A percentile compares a stretch with the other conserved stretches of the same genome.
Evolutionary conservation across 306 rosid genomes (phyloP).

Genomic region (Citrullus colocynthis): DNA sequence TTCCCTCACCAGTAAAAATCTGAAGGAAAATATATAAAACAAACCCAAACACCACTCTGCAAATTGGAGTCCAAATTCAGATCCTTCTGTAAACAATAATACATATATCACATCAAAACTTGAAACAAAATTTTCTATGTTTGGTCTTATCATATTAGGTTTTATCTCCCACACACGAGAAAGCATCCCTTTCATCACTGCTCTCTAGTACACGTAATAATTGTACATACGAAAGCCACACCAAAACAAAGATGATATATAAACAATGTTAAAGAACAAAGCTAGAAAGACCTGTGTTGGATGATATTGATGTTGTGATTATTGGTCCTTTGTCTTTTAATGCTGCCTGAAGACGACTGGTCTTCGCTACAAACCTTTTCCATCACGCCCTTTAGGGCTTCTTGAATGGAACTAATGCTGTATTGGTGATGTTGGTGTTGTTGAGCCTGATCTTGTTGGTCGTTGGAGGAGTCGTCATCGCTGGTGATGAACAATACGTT

Average conservation of each 20-base stretch:
- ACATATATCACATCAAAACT: constrained; percentile 12
- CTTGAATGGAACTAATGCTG: constrained; percentile 63
- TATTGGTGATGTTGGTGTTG: constrained; percentile 27
- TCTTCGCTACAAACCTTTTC: constrained; percentile 47
- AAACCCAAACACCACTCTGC: neutral
- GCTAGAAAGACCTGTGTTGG: constrained; percentile 35
- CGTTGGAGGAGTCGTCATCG: constrained; percentile 32
- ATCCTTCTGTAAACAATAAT: neutral
- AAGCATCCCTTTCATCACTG: constrained; percentile 14
- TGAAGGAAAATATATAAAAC: neutral
- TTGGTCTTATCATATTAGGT: constrained; percentile 32
- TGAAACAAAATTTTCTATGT: constrained; percentile 25
- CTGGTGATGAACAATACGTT: constrained; percentile 63
- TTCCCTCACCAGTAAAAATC: too few relatives aligned
- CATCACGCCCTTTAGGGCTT: constrained; percentile 75
- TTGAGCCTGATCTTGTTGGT: neutral
- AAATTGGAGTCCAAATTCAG: neutral
- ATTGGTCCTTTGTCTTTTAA: constrained; percentile 75
- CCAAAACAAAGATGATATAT: neutral
- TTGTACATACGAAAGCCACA: neutral
- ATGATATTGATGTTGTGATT: constrained; percentile 33
- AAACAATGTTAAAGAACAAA: neutral
- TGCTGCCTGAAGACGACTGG: constrained; percentile 48
- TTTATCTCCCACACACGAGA: constrained; percentile 47
- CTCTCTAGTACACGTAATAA: neutral